Evolutionary conservation across 345 rosid genomes (phyloP).

Genomic region (Boechera stricta): DNA sequence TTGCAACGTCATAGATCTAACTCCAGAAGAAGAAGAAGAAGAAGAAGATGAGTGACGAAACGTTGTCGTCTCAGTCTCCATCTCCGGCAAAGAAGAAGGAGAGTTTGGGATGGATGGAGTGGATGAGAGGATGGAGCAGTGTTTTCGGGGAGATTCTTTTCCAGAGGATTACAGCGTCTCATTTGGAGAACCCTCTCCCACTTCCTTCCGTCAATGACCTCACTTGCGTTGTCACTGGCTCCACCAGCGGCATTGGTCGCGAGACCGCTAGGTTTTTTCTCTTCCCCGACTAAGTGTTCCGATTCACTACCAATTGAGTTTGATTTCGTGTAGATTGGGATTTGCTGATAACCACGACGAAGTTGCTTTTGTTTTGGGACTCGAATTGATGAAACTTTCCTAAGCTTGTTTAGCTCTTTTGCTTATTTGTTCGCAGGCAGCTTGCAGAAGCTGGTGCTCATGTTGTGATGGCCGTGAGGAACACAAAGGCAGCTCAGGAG

Average conservation of each 20-base stretch:
- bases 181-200: slow-evolving; percentile 77
- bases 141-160: slow-evolving; percentile 77
- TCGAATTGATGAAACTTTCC: slow-evolving; percentile 1
- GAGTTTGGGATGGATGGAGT: slow-evolving; percentile 92
- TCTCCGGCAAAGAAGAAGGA: slow-evolving; percentile 53
- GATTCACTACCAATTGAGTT: slow-evolving; percentile 6
- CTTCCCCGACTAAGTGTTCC: not conserved
- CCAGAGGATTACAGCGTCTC: slow-evolving; percentile 86
- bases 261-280: slow-evolving; percentile 72
- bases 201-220: slow-evolving; percentile 77
- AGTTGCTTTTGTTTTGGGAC: slow-evolving; percentile 23
- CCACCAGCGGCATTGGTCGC: slow-evolving; percentile 96
- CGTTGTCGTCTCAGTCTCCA: slow-evolving; percentile 15
- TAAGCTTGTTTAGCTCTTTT: slow-evolving; percentile 26
- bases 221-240: slow-evolving; percentile 92
- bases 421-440: slow-evolving; percentile 57
- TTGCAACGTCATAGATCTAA: slow-evolving; percentile 35
- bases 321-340: not conserved
- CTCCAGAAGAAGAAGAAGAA: not conserved
- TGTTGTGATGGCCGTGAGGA: slow-evolving; percentile 97
- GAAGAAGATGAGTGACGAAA: slow-evolving; percentile 41
- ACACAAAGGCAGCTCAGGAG: slow-evolving; percentile 70
- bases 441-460: slow-evolving; percentile 97
- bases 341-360: not conserved
- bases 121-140: slow-evolving; percentile 85